Evolutionary conservation across 2,329 filamentous ascomycete genomes (phyloP).

Genomic region (Verticillium longisporum): DNA sequence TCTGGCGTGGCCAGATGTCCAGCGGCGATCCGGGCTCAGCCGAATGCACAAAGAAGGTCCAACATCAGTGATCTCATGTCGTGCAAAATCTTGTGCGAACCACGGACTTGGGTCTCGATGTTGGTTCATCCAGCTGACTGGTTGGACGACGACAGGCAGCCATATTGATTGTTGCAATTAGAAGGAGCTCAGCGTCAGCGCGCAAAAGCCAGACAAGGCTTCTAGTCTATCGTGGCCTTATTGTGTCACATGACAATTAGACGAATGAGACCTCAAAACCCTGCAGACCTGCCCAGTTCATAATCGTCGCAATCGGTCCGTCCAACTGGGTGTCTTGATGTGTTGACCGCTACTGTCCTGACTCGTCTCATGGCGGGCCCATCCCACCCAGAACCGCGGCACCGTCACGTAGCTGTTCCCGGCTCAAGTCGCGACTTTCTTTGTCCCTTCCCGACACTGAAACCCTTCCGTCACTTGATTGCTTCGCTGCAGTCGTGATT

Average conservation of each 20-base stretch:
- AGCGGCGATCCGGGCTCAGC: neutral
- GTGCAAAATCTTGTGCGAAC: neutral
- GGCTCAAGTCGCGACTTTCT: neutral
- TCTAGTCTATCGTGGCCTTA: too few species aligned
- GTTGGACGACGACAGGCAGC: neutral
- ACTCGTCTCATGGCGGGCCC: neutral
- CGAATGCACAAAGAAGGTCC: neutral
- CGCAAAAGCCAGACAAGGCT: neutral
- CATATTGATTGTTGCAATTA: neutral
- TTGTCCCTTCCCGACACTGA: neutral
- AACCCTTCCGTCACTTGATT: too few species aligned
- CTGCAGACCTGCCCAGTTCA: too few species aligned
- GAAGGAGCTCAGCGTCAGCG: too few species aligned
- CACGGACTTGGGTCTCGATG: neutral
- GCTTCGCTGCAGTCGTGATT: neutral
- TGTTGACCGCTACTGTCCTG: neutral
- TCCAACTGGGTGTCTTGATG: neutral
- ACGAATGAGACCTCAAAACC: too few species aligned
- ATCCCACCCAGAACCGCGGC: neutral
- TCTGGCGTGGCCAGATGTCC: neutral
- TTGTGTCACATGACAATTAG: too few species aligned
- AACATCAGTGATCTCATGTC: neutral
- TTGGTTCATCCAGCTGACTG: neutral
- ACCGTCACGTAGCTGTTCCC: neutral
- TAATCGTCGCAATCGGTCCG: neutral